Evolutionary conservation across 768 basidiomycete species (phyloP).

Genomic region (Mycena metata): DNA sequence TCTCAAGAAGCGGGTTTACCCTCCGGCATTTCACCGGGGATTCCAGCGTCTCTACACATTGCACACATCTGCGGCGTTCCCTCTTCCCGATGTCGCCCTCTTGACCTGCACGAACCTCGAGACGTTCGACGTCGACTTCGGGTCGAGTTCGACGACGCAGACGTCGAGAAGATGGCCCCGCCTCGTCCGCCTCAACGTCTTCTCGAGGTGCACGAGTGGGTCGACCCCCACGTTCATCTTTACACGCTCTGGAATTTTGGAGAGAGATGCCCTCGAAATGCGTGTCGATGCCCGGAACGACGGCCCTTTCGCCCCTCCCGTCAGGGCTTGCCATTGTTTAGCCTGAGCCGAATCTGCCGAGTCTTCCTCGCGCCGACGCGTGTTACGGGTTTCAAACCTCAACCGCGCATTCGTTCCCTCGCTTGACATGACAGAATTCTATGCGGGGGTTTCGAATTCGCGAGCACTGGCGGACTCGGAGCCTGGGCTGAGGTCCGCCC

Average conservation of each 20-base stretch:
- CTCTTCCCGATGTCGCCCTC: conserved; percentile 4
- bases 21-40: conserved; percentile 10
- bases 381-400: conserved; percentile 1
- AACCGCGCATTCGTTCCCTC: conserved; percentile 9
- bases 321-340: background rate
- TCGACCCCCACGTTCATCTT: conserved; percentile 12
- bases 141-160: conserved; percentile 14
- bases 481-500: background rate
- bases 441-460: background rate
- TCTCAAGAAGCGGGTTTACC: background rate
- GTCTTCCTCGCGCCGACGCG: conserved; percentile 12
- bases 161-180: conserved; percentile 11
- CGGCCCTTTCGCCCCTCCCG: background rate
- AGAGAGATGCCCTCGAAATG: conserved; percentile 10
- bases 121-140: conserved; percentile 8
- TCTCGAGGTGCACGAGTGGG: background rate
- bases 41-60: background rate
- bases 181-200: background rate
- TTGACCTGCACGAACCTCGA: conserved; percentile 18
- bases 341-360: background rate
- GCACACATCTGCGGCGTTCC: background rate
- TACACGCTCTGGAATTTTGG: conserved; percentile 14
- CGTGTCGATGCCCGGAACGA: conserved; percentile 6
- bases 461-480: no score
- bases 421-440: conserved; percentile 3